These are phyloP conservation scores for Annulohypoxylon bovei DNA, from an alignment of 495 filamentous ascomycete species.

Conservation along the genomic window DNA sequence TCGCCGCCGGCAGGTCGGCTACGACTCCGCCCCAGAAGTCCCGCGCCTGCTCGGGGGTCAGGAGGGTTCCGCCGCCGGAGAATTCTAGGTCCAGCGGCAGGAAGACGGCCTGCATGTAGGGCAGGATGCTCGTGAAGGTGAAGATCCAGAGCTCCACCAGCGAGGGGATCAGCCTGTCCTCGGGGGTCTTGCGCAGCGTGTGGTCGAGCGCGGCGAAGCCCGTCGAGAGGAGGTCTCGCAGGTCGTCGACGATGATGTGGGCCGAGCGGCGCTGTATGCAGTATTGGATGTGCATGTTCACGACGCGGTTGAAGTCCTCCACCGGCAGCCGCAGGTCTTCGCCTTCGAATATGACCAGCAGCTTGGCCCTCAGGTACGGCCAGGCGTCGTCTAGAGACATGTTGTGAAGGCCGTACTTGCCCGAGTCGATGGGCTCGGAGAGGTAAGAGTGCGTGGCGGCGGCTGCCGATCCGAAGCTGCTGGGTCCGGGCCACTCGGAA, in stretches of 20 bases:
- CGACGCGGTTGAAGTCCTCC: constrained; percentile 92
- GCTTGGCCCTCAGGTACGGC: constrained; percentile 88
- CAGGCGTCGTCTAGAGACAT: constrained; percentile 92
- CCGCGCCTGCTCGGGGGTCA: constrained; percentile 76
- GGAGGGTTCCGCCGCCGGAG: constrained; percentile 79
- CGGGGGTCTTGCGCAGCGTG: constrained; percentile 75
- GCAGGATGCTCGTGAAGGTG: constrained; percentile 87
- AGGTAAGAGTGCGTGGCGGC: constrained; percentile 53
- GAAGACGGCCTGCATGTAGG: constrained; percentile 96
- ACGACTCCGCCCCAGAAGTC: constrained; percentile 86
- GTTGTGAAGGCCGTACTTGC: constrained; percentile 76
- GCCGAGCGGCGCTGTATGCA: constrained; percentile 76
- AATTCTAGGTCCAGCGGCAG: constrained; percentile 95
- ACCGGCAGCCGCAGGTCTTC: constrained; percentile 90
- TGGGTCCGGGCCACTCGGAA: constrained; percentile 64
- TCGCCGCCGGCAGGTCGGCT: constrained; percentile 26
- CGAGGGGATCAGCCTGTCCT: constrained; percentile 84
- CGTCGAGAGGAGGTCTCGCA: constrained; percentile 79
- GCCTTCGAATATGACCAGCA: constrained; percentile 92
- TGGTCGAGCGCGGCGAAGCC: constrained; percentile 90
- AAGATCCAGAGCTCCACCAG: constrained; percentile 94
- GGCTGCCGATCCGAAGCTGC: constrained; percentile 57
- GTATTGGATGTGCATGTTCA: constrained; percentile 79
- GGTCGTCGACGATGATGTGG: constrained; percentile 76
- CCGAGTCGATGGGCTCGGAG: constrained; percentile 58